Conservation (phyloP, 805 yeast genomes). For the Schwanniomyces sp. region DNA sequence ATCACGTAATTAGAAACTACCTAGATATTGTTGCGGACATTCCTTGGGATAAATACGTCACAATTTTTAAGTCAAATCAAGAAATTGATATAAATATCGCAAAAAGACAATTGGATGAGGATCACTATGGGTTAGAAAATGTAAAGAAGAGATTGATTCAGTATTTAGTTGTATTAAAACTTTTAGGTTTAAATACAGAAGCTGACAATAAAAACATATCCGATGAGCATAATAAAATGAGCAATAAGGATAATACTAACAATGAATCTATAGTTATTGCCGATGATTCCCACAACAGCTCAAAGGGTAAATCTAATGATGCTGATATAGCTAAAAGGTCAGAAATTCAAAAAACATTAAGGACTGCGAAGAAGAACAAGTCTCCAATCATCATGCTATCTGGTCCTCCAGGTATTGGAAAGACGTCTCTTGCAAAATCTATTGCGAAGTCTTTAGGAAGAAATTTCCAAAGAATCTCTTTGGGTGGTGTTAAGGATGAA, state of each 20-base stretch:
- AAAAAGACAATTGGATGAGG: conserved; percentile 36
- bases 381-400: conserved; percentile 80
- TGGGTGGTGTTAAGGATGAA: conserved; percentile 88
- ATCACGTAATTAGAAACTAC: conserved; percentile 62
- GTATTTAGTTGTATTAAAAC: conserved; percentile 74
- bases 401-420: conserved; percentile 95
- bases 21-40: conserved; percentile 64
- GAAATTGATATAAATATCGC: conserved; percentile 50
- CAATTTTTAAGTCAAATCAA: conserved; percentile 33
- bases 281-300: conserved; percentile 22
- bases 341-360: conserved; percentile 7
- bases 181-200: conserved; percentile 42
- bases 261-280: conserved; percentile 29
- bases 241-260: conserved; percentile 1
- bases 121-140: conserved; percentile 43
- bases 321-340: conserved; percentile 8
- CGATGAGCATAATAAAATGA: conserved; percentile 18
- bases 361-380: conserved; percentile 35
- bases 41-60: conserved; percentile 52
- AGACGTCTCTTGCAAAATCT: conserved; percentile 82
- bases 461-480: conserved; percentile 73
- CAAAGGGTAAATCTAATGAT: conserved; percentile 16
- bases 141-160: conserved; percentile 71
- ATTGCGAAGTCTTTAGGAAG: conserved; percentile 74
- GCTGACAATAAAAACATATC: not conserved